A percentile compares a stretch with the other conserved stretches of the same genome.
phyloP scores from a whole-genome alignment of 2,329 filamentous ascomycete genomes.

The Phyllosticta citriasiana region DNA sequence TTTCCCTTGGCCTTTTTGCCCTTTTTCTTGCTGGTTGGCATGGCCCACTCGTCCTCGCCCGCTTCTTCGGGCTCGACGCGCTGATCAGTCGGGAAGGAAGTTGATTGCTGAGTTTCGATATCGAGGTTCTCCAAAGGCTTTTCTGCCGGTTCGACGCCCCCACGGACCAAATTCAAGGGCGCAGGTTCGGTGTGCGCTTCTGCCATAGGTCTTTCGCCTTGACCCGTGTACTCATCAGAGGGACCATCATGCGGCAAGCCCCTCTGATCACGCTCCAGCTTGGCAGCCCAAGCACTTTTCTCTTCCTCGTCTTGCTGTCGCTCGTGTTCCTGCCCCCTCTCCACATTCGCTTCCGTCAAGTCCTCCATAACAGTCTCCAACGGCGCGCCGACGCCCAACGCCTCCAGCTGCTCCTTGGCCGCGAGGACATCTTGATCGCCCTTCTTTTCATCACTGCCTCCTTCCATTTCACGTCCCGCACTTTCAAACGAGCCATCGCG shows the following conservation, averaged over 20 bases:
- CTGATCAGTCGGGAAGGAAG: background rate
- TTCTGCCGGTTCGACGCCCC: no score
- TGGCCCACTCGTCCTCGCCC: constrained; percentile 10
- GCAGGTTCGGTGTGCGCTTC: no score
- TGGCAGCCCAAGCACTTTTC: no score
- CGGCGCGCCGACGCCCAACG: constrained; percentile 19
- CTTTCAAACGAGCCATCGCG: background rate
- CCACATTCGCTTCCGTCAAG: constrained; percentile 8
- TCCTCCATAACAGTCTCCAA: constrained; percentile 15
- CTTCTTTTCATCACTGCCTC: background rate
- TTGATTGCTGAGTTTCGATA: background rate
- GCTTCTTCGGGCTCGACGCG: background rate
- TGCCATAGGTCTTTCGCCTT: background rate
- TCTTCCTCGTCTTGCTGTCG: background rate
- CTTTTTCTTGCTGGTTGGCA: constrained; percentile 15
- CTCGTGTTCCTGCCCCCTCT: background rate
- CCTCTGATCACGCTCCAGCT: no score
- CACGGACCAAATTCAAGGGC: no score
- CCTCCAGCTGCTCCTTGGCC: constrained; percentile 31
- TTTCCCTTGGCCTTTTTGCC: constrained; percentile 14
- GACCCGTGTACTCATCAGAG: no score
- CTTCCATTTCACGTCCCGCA: background rate
- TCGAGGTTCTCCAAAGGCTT: no score
- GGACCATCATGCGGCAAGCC: no score
- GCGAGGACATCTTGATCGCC: constrained; percentile 37